Evolutionary conservation across 2,329 filamentous ascomycete species (phyloP), one percentile per base, ranked within the genome.

Genomic region (Beauveria sp.): DNA sequence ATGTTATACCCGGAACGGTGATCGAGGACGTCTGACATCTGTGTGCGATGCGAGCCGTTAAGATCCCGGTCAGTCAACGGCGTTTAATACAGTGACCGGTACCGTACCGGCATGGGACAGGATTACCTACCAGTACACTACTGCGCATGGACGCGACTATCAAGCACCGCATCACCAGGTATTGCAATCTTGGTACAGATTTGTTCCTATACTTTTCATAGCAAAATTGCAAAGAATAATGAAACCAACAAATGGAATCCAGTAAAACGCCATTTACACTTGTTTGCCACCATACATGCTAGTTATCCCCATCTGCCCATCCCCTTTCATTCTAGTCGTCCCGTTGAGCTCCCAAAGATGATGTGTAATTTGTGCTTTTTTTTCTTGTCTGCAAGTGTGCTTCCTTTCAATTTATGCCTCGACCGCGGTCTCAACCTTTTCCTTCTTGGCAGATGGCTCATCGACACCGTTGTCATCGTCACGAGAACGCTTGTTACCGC

Each of bases 391-490:
- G 34, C 34, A 38, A 38, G 34, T 38, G 34, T 38, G 34, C 14
- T 14, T 46, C n/a, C 14, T 26, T 47, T 46, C 9, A 14, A 51
- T 43, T 42, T 43, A 61, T 46, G 58, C 59, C 43, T 72, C 71
- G 51, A 75, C 70, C 75, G 84, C 83, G 69, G 70, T 74, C 65
- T 87, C 83, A 46, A 85, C 79, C 76, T 87, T 88, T 79, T 88
- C 79, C 76, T 87, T 88, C 79, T 88, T 88, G 22, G 83, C 78
- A 3, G 82, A 75, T 34, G 78, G 81, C 62, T 78, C 77, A n/a
- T 70, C 74, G 14, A 69, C 67, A 4, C 70, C 66, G 34, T 67
- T 71, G 50, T 81, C 81, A 9, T 83, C 81, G 10, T 85, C 82
- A 59, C 82, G 80, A 38, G 75, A 65, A 60, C 84, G 83, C 77